These are phyloP conservation scores for Ophiosphaerella korrae DNA, from an alignment of 2,329 filamentous ascomycete species.

Conservation along the genomic window DNA sequence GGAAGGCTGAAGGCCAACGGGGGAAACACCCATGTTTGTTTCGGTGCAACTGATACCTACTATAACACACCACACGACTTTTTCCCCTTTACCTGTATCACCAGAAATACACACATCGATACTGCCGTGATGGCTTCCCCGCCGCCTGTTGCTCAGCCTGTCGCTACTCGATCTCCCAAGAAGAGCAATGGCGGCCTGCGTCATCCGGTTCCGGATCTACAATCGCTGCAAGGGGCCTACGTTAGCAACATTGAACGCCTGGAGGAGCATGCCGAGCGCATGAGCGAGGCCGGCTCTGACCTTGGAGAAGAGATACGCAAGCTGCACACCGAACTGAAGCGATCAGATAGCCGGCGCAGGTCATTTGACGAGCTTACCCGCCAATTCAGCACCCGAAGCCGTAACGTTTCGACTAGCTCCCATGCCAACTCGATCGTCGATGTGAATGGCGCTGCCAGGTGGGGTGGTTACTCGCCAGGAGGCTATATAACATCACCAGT, in stretches of 20 bases:
- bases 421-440: constrained; percentile 68
- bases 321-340: constrained; percentile 72
- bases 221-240: constrained; percentile 65
- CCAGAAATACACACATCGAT: background rate
- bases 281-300: constrained; percentile 73
- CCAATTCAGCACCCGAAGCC: constrained; percentile 39
- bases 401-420: constrained; percentile 50
- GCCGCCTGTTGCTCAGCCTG: constrained; percentile 21
- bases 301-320: constrained; percentile 79
- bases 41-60: constrained; percentile 10
- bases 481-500: constrained; percentile 71
- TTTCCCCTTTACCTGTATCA: constrained; percentile 17
- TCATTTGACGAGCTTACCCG: constrained; percentile 57
- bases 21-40: constrained; percentile 13
- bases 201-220: constrained; percentile 67
- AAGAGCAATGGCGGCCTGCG: constrained; percentile 32
- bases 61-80: constrained; percentile 9
- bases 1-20: constrained; percentile 15
- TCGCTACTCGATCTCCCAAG: constrained; percentile 24
- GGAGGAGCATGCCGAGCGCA: constrained; percentile 74
- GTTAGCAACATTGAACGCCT: constrained; percentile 72
- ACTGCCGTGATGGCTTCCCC: constrained; percentile 29
- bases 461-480: constrained; percentile 72
- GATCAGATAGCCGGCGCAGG: constrained; percentile 65
- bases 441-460: constrained; percentile 68